phyloP scores from a whole-genome alignment of 805 yeast genomes.

The Teunomyces funiuensis region DNA sequence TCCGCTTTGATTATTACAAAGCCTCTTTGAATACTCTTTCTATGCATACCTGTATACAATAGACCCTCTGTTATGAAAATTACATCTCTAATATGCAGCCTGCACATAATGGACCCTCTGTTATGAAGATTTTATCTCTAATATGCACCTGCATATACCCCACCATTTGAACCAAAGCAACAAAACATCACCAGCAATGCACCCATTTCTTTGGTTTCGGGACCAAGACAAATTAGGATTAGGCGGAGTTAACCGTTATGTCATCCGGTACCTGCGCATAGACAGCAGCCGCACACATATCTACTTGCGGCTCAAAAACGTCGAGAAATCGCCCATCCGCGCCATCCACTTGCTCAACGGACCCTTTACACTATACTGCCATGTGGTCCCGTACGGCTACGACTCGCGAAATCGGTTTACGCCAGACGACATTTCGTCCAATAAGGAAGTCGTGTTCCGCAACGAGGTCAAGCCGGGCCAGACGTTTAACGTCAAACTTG shows the following conservation, averaged over 20 bases:
- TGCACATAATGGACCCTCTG: no score
- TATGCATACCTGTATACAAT: no score
- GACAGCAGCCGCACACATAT: constrained; percentile 15
- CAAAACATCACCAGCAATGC: constrained; percentile 1
- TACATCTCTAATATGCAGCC: no score
- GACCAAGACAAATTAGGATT: constrained; percentile 34
- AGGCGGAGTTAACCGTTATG: constrained; percentile 41
- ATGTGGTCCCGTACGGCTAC: constrained; percentile 40
- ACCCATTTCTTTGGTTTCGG: constrained; percentile 13
- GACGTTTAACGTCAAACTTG: constrained; percentile 56
- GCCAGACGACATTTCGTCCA: constrained; percentile 20
- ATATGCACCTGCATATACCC: no score
- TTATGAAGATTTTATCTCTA: no score
- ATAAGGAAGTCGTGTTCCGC: constrained; percentile 35
- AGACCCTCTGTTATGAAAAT: no score
- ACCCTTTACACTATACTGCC: constrained; percentile 45
- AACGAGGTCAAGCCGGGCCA: constrained; percentile 67
- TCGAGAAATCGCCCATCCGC: constrained; percentile 35
- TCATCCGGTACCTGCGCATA: constrained; percentile 20
- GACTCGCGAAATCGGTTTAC: constrained; percentile 22
- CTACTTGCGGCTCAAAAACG: constrained; percentile 39
- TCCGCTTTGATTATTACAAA: no score
- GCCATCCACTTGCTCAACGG: constrained; percentile 44
- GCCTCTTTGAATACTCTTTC: no score
- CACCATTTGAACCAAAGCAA: no score